Conservation (phyloP, 169 alveolate species). For the Plasmodium adleri region DNA sequence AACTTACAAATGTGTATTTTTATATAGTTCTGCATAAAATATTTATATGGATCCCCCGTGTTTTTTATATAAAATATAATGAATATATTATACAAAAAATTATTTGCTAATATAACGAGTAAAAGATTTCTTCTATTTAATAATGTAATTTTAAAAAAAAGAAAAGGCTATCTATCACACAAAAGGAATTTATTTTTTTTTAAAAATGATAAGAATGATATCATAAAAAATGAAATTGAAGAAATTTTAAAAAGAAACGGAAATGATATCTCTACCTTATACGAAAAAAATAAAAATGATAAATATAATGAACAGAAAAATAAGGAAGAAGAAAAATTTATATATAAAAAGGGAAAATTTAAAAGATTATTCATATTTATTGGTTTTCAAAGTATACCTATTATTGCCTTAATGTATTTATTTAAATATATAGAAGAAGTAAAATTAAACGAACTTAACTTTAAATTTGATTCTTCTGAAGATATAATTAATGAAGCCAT, state of each 20-base stretch:
- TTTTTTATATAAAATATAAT: not conserved
- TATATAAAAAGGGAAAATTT: constrained; percentile 31
- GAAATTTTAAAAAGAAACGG: constrained; percentile 42
- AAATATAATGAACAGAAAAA: not conserved
- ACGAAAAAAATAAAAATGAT: not conserved
- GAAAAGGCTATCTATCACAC: too few relatives aligned
- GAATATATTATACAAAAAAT: constrained; percentile 2
- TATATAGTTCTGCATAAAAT: not conserved
- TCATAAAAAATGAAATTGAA: constrained; percentile 59
- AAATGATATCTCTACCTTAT: not conserved
- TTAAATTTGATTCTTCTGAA: constrained; percentile 45
- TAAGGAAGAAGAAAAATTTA: not conserved
- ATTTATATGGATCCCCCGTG: not conserved
- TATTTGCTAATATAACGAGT: not conserved
- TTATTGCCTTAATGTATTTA: constrained; percentile 50
- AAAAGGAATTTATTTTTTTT: constrained; percentile 23
- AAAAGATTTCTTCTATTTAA: not conserved
- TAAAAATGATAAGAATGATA: constrained; percentile 43
- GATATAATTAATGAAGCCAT: constrained; percentile 39
- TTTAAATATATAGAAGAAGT: constrained; percentile 57
- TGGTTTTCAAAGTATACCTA: constrained; percentile 61
- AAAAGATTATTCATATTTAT: constrained; percentile 61
- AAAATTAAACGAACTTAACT: constrained; percentile 36
- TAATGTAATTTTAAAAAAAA: not conserved
- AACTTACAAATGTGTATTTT: too few relatives aligned